Evolutionary conservation across 2,329 filamentous ascomycete genomes (phyloP).

Genomic region (Iodosphaeria phyllophila): DNA sequence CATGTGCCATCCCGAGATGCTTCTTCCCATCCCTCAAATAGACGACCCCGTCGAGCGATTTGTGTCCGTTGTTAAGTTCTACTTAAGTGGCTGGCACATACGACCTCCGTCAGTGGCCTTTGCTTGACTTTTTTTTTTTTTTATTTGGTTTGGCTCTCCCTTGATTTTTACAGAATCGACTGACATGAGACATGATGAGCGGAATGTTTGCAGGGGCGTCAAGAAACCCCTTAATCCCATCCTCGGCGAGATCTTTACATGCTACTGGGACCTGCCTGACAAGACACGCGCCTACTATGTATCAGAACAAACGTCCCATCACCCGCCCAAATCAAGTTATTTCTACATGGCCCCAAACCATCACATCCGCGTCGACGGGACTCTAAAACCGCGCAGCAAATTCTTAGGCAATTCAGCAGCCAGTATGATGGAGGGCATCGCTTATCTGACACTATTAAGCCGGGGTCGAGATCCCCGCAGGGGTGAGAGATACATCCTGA

Average conservation of each 20-base stretch:
- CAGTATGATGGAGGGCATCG: constrained; percentile 95
- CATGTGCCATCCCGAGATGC: constrained; percentile 96
- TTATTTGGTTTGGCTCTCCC: constrained; percentile 2
- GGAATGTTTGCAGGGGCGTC: constrained; percentile 70
- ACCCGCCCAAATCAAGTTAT: constrained; percentile 96
- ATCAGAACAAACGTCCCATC: constrained; percentile 92
- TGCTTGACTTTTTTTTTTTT: no score
- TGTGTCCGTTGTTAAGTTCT: constrained; percentile 92
- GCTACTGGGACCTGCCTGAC: constrained; percentile 86
- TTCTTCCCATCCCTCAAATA: constrained; percentile 71
- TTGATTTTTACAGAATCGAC: constrained; percentile 3
- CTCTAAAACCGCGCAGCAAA: constrained; percentile 81
- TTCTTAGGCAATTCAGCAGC: constrained; percentile 95
- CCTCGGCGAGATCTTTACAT: constrained; percentile 82
- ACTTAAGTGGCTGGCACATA: constrained; percentile 97
- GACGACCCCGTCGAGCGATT: constrained; percentile 84
- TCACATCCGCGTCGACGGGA: constrained; percentile 86
- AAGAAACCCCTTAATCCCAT: constrained; percentile 98
- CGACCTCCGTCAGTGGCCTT: constrained; percentile 61
- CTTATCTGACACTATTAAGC: constrained; percentile 69
- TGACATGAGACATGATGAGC: no score
- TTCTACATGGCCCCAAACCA: constrained; percentile 96
- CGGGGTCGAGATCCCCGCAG: constrained; percentile 43
- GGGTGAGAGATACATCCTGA: constrained; percentile 81
- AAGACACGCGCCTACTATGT: constrained; percentile 85